A percentile compares a stretch with the other conserved stretches of the same genome.
These are phyloP conservation scores for Fusarium citri DNA, from an alignment of 2,329 filamentous ascomycete species.

Conservation along the genomic window DNA sequence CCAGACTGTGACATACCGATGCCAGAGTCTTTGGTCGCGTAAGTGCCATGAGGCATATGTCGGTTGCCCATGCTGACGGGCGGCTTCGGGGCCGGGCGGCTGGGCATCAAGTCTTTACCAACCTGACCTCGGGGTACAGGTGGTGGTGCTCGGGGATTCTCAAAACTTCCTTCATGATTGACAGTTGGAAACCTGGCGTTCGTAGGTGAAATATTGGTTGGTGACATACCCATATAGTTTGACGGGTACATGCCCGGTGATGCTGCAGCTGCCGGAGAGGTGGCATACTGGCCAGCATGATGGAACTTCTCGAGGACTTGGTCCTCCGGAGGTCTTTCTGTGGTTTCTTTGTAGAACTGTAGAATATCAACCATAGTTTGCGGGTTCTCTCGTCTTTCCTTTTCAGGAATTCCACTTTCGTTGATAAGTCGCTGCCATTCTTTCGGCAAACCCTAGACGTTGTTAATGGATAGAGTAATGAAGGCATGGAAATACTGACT, in stretches of 20 bases:
- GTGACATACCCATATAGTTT: slow-evolving; percentile 68
- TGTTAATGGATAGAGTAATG: slow-evolving; percentile 26
- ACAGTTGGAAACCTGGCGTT: slow-evolving; percentile 87
- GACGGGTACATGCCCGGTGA: slow-evolving; percentile 66
- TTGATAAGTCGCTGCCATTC: slow-evolving; percentile 98
- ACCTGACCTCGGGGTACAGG: slow-evolving; percentile 76
- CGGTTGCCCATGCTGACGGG: slow-evolving; percentile 73
- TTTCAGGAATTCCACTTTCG: slow-evolving; percentile 95
- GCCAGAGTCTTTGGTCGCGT: slow-evolving; percentile 70
- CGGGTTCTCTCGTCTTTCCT: slow-evolving; percentile 94
- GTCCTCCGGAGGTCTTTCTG: slow-evolving; percentile 82
- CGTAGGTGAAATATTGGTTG: slow-evolving; percentile 79
- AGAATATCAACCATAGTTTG: slow-evolving; percentile 96
- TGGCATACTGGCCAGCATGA: slow-evolving; percentile 73
- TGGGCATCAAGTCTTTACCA: slow-evolving; percentile 74
- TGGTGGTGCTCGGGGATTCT: slow-evolving; percentile 93
- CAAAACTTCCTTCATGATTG: slow-evolving; percentile 93
- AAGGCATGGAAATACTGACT: slow-evolving; percentile 64
- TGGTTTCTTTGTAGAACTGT: slow-evolving; percentile 96
- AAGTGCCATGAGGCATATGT: slow-evolving; percentile 62
- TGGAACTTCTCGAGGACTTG: slow-evolving; percentile 97
- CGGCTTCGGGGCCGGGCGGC: slow-evolving; percentile 88
- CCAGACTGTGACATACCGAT: slow-evolving; percentile 69
- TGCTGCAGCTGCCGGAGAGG: slow-evolving; percentile 58
- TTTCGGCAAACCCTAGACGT: slow-evolving; percentile 83